Conservation (phyloP, 2,329 filamentous ascomycete species). For the Fusarium heterosporum region DNA sequence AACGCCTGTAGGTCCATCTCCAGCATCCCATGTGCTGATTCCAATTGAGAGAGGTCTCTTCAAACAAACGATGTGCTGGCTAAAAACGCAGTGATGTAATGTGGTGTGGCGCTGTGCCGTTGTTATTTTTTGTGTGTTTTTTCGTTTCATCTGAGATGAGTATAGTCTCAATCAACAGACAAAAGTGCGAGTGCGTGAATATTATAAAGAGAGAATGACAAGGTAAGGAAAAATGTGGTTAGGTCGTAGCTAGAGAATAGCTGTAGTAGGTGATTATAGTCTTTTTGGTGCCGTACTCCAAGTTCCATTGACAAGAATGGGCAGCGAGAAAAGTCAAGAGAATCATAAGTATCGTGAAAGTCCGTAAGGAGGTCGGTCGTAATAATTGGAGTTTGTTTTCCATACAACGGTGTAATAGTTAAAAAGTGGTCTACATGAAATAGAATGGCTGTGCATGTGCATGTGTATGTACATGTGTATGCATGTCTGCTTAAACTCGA, state of each 20-base stretch:
- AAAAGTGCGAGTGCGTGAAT: constrained; percentile 27
- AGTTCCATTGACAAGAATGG: constrained; percentile 30
- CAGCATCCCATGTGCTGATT: constrained; percentile 35
- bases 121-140: constrained; percentile 30
- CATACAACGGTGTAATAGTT: constrained; percentile 24
- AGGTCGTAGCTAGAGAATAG: constrained; percentile 41
- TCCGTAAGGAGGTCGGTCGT: constrained; percentile 48
- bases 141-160: constrained; percentile 29
- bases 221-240: constrained; percentile 29
- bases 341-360: constrained; percentile 50
- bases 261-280: constrained; percentile 42
- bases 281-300: constrained; percentile 36
- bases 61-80: constrained; percentile 30
- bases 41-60: constrained; percentile 29
- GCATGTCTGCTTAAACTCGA: constrained; percentile 48
- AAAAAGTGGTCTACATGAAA: constrained; percentile 12
- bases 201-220: constrained; percentile 35
- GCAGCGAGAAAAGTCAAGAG: constrained; percentile 35
- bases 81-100: constrained; percentile 18
- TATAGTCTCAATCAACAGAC: constrained; percentile 24
- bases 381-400: constrained; percentile 33
- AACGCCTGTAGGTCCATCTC: constrained; percentile 39
- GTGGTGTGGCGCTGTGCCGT: constrained; percentile 22
- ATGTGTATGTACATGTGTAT: not conserved
- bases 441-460: constrained; percentile 13